Conservation (phyloP, 495 filamentous ascomycete species). For the Echria macrotheca region DNA sequence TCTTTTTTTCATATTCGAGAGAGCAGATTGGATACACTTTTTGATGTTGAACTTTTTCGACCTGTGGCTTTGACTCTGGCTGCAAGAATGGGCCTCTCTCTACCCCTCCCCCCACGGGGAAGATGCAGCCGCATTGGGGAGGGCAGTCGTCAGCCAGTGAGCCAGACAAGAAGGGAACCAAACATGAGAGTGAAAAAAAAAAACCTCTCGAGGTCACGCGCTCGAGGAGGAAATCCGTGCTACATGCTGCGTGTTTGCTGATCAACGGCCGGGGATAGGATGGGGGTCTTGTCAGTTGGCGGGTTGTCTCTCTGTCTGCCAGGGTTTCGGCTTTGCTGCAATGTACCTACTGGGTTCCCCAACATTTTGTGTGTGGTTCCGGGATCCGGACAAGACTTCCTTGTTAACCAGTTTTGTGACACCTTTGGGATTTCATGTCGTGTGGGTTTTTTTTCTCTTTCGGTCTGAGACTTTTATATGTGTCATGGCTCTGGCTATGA, state of each 20-base stretch:
- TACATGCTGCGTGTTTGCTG: background rate
- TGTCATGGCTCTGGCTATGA: too few relatives aligned
- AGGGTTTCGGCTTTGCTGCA: background rate
- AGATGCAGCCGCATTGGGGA: background rate
- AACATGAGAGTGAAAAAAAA: background rate
- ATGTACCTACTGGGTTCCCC: too few relatives aligned
- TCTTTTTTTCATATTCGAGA: too few relatives aligned
- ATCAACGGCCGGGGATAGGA: constrained; percentile 4
- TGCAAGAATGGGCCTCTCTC: background rate
- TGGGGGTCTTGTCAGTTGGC: background rate
- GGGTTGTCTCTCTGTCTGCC: background rate
- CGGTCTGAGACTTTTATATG: too few relatives aligned
- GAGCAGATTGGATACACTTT: background rate
- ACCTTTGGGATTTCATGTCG: too few relatives aligned
- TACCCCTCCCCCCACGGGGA: background rate
- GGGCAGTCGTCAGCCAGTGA: background rate
- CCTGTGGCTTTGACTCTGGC: too few relatives aligned
- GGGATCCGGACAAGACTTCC: too few relatives aligned
- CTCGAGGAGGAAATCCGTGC: background rate
- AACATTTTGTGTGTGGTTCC: too few relatives aligned
- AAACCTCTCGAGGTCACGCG: constrained; percentile 7
- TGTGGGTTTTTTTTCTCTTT: too few relatives aligned
- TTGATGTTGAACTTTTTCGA: too few relatives aligned
- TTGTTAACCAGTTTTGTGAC: too few relatives aligned
- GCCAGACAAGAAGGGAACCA: background rate